A percentile compares a stretch with the other conserved stretches of the same genome.
phyloP scores from a whole-genome alignment of 2,329 filamentous ascomycete genomes.

The Drechslerella coelobrocha region DNA sequence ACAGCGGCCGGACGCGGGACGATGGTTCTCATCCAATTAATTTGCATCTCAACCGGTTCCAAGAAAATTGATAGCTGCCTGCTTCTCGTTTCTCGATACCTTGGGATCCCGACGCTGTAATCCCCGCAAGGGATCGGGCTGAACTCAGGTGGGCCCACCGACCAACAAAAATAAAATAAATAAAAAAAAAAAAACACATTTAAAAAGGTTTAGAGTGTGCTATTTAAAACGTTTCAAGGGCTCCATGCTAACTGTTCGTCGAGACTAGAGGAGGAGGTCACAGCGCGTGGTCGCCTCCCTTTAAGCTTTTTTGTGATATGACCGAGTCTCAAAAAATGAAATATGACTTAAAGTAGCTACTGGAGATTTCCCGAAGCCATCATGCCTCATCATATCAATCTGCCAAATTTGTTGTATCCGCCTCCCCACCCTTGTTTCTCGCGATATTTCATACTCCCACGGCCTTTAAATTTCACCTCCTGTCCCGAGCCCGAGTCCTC shows the following conservation, averaged over 20 bases:
- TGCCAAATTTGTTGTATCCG: conserved; percentile 46
- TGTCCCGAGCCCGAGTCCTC: conserved; percentile 37
- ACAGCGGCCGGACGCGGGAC: neutral
- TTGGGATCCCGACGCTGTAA: neutral
- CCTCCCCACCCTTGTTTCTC: conserved; percentile 52
- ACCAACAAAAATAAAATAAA: no score
- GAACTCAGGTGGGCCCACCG: no score
- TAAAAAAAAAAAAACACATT: no score
- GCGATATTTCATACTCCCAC: conserved; percentile 54
- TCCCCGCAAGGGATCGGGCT: neutral
- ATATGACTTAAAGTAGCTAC: no score
- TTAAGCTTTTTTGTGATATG: no score
- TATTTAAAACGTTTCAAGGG: no score
- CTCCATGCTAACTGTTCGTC: no score
- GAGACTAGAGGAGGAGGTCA: no score
- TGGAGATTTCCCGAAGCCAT: neutral
- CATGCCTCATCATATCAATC: conserved; percentile 20
- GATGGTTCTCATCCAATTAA: neutral
- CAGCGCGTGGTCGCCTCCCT: no score
- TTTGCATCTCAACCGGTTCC: neutral
- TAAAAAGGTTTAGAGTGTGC: no score
- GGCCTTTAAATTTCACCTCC: conserved; percentile 54
- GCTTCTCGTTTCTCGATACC: neutral
- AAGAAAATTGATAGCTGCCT: neutral
- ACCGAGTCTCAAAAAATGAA: no score